A percentile compares a stretch with the other conserved stretches of the same genome.
Evolutionary conservation across 1,139 yeast species (phyloP).

Genomic region (Geotrichum restrictum): DNA sequence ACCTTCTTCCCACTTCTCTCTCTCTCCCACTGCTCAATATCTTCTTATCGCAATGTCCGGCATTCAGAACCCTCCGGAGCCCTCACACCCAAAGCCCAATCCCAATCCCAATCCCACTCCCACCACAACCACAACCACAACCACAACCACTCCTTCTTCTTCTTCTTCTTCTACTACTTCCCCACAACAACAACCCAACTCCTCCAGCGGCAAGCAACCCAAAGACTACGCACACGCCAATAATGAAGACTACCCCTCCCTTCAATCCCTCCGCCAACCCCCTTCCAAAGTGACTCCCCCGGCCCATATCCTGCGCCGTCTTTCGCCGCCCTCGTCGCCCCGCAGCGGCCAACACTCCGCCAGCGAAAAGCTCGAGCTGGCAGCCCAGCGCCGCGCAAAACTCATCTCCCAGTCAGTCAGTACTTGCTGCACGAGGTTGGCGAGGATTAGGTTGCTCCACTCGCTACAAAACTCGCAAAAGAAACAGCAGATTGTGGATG

Average conservation of each 20-base stretch:
- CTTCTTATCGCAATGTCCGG: no score
- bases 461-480: background rate
- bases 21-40: no score
- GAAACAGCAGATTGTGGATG: background rate
- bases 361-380: background rate
- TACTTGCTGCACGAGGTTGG: background rate
- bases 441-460: background rate
- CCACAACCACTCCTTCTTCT: conserved; percentile 19
- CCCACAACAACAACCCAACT: background rate
- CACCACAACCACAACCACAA: no score
- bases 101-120: no score
- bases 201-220: background rate
- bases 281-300: background rate
- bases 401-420: background rate
- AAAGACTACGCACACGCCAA: no score
- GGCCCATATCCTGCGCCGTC: background rate
- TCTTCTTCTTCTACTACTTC: conserved; percentile 50
- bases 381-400: background rate
- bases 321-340: background rate
- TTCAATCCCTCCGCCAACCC: background rate
- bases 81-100: no score
- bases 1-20: no score
- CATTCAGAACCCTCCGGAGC: background rate
- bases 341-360: background rate
- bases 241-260: background rate